Percentiles rank a stretch among this genome's conserved stretches.
Conservation (phyloP, 768 basidiomycete genomes). For the Auricularia heimuer region DNA sequence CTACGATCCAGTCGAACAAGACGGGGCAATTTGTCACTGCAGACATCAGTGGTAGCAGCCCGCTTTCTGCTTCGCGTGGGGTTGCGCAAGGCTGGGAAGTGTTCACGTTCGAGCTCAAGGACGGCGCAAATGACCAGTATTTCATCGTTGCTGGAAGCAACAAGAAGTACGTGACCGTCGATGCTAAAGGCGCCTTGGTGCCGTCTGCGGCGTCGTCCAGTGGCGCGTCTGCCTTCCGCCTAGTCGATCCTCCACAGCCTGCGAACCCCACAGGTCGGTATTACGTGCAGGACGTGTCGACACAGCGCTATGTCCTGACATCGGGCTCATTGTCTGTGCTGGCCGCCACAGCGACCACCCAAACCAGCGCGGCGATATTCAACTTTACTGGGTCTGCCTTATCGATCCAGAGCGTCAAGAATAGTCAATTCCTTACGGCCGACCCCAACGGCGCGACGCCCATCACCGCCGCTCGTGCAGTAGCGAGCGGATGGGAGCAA, state of each 20-base stretch:
- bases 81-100: slow-evolving; percentile 21
- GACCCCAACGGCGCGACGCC: slow-evolving; percentile 20
- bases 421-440: slow-evolving; percentile 22
- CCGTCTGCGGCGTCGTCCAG: neutral
- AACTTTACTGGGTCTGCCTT: slow-evolving; percentile 22
- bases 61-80: slow-evolving; percentile 21
- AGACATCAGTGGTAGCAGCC: slow-evolving; percentile 19
- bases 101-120: neutral
- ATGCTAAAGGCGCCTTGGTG: neutral
- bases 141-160: neutral
- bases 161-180: neutral
- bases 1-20: slow-evolving; percentile 18
- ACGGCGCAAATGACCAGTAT: neutral
- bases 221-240: neutral
- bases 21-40: slow-evolving; percentile 25
- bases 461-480: slow-evolving; percentile 19
- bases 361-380: slow-evolving; percentile 18
- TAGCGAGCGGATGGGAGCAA: slow-evolving; percentile 21
- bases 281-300: slow-evolving; percentile 18
- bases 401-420: slow-evolving; percentile 19
- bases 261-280: slow-evolving; percentile 24
- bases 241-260: neutral
- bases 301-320: slow-evolving; percentile 17
- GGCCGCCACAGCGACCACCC: slow-evolving; percentile 15
- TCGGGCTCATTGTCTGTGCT: slow-evolving; percentile 16